Base-by-base conservation (phyloP, 169 alveolate genomes). In the Plasmodium chabaudi region DNA sequence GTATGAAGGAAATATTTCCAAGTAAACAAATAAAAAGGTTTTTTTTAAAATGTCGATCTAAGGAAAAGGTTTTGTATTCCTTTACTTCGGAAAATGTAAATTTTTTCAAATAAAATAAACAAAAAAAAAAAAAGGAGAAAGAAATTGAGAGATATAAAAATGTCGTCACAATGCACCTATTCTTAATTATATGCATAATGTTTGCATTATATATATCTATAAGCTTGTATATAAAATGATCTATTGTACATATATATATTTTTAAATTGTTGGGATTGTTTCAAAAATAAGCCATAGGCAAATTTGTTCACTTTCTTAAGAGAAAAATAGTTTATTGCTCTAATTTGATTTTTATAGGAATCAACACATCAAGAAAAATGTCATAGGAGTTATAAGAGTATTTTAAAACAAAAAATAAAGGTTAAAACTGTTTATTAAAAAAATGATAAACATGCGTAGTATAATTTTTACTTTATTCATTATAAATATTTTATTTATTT, bases 1-100 rank as follows among this genome's bases (percentile, higher is more conserved):
- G 67, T 53, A 70, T 79, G 27, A 79, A 49, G 57, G 72, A 79
- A 51, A 79, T 79, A 12, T 34, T 79, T 44, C 71, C 72, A 65
- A 79, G 67, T 65, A 61, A 79, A 60, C 64, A 79, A 49, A 27
- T 79, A 27, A 79, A 79, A 65, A 79, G 60, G 17, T 65, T 64
- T 79, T 79, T 79, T 60, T 65, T 79, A 27, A 79, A 79, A 79
- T 79, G 72, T 65, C 51, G 89, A 79, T 55, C 89, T 44, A 79
- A 79, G 60, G 69, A 63, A 79, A 79, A 79, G 42, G 89, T 79
- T 9, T 46, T 79, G 47, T 79, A 79, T 59, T 79, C 89, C 55
- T 79, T 79, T 65, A 79, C 89, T 44, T 79, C 89, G 17, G 79
- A 67, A 23, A 79, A 79, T 64, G 89, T 79, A 79, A 57, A 13